These are phyloP conservation scores for Colletotrichum scovillei DNA, from an alignment of 2,329 filamentous ascomycete genomes.

Conservation along the genomic window DNA sequence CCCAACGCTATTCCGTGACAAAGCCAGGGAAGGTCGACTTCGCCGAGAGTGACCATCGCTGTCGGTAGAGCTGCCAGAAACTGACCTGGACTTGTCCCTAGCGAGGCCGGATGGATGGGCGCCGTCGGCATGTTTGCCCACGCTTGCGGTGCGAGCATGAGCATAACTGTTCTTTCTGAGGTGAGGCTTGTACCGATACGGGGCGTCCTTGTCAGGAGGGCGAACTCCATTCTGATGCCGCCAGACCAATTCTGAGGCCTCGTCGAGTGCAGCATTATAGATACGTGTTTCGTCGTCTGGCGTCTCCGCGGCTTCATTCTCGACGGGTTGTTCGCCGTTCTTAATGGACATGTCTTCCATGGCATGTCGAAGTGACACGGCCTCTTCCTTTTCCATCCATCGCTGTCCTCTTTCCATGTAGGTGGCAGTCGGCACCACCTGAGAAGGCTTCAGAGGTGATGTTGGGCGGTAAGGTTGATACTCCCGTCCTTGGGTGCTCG, in stretches of 20 bases:
- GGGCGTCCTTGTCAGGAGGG: constrained; percentile 68
- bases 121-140: constrained; percentile 61
- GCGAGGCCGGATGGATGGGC: constrained; percentile 59
- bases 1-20: constrained; percentile 25
- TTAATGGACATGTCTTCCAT: constrained; percentile 78
- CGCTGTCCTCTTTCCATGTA: constrained; percentile 80
- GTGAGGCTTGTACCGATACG: constrained; percentile 76
- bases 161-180: constrained; percentile 79
- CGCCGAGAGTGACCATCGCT: constrained; percentile 53
- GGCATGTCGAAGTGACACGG: constrained; percentile 74
- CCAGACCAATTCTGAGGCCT: constrained; percentile 84
- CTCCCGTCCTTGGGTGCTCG: constrained; percentile 58
- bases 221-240: constrained; percentile 72
- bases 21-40: constrained; percentile 42
- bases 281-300: constrained; percentile 70
- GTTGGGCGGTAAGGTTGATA: constrained; percentile 60
- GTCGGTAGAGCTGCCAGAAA: constrained; percentile 64
- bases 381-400: constrained; percentile 87
- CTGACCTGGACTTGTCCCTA: constrained; percentile 57
- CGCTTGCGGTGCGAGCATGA: constrained; percentile 71
- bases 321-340: constrained; percentile 41
- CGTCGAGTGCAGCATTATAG: constrained; percentile 77
- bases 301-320: not conserved
- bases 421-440: constrained; percentile 72
- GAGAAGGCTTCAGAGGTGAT: constrained; percentile 64